These are phyloP conservation scores for Dothistroma septosporum DNA, from an alignment of 2,329 filamentous ascomycete species.

Conservation along the genomic window DNA sequence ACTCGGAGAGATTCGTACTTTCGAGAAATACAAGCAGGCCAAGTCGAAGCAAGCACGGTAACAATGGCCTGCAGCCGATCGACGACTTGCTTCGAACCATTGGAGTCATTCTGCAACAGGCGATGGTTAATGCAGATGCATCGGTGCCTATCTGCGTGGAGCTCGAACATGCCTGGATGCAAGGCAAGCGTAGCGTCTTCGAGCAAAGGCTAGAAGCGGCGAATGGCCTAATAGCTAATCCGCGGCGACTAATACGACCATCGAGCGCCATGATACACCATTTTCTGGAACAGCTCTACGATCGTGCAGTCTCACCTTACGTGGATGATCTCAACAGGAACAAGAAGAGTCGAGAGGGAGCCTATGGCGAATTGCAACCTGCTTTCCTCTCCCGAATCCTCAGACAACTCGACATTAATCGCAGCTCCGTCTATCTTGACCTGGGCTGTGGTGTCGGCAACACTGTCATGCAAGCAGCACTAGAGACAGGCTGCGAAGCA, in stretches of 20 bases:
- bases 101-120: neutral
- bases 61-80: neutral
- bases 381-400: constrained; percentile 79
- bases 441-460: constrained; percentile 95
- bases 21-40: neutral
- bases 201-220: neutral
- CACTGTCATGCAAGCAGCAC: constrained; percentile 82
- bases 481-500: constrained; percentile 86
- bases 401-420: constrained; percentile 64
- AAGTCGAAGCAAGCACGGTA: neutral
- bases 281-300: constrained; percentile 72
- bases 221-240: neutral
- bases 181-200: neutral
- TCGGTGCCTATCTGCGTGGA: neutral
- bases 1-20: constrained; percentile 9
- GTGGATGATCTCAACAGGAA: constrained; percentile 78
- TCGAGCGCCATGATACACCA: constrained; percentile 38
- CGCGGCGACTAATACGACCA: neutral
- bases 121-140: neutral
- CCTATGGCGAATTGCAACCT: constrained; percentile 85
- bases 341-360: constrained; percentile 61
- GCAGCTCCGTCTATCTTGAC: constrained; percentile 81
- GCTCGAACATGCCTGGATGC: constrained; percentile 1
- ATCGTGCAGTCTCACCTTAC: constrained; percentile 75
- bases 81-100: constrained; percentile 4